Evolutionary conservation across 331 rosid genomes (phyloP).

Genomic region (Acacia concinna): DNA sequence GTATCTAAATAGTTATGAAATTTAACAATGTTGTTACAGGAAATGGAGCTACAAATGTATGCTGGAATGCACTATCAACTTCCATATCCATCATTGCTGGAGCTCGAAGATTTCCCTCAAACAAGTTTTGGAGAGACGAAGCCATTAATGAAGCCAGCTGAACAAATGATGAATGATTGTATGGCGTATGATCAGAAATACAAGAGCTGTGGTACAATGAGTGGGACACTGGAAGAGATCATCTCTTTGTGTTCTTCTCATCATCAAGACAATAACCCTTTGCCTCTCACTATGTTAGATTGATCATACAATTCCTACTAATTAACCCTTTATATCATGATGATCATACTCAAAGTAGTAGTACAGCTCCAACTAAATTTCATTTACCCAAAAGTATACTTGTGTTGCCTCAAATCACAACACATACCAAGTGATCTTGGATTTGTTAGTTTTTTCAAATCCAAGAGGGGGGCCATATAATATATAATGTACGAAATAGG

Average conservation of each 20-base stretch:
- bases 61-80: conserved; percentile 50
- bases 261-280: conserved; percentile 45
- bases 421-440: conserved; percentile 32
- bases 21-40: conserved; percentile 41
- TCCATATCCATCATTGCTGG: conserved; percentile 70
- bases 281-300: conserved; percentile 51
- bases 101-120: conserved; percentile 82
- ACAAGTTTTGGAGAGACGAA: conserved; percentile 56
- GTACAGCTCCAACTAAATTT: conserved; percentile 36
- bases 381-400: conserved; percentile 49
- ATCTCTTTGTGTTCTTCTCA: conserved; percentile 64
- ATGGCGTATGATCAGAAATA: conserved; percentile 51
- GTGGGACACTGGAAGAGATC: conserved; percentile 80
- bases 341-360: neutral
- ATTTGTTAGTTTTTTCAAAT: conserved; percentile 31
- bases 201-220: conserved; percentile 54
- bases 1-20: neutral
- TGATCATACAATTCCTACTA: conserved; percentile 7
- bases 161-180: conserved; percentile 46
- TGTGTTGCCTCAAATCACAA: conserved; percentile 58
- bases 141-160: conserved; percentile 38
- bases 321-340: conserved; percentile 23
- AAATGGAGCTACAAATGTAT: conserved; percentile 43
- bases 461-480: conserved; percentile 39
- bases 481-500: conserved; percentile 40